Conservation (phyloP, 2,329 filamentous ascomycete species). For the Epichloe baconii region DNA sequence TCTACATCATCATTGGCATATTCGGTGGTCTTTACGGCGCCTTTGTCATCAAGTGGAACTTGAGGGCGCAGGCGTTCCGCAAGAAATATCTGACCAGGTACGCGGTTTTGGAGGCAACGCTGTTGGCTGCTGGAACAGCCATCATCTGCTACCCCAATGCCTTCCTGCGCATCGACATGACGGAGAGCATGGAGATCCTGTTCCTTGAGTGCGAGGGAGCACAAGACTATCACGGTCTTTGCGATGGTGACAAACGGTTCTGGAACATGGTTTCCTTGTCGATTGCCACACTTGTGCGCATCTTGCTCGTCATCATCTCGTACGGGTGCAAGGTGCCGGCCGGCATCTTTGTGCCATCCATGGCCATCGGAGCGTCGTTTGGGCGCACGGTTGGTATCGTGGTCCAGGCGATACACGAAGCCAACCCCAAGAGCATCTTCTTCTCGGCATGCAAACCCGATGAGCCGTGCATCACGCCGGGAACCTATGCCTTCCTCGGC, state of each 20-base stretch:
- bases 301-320: slow-evolving; percentile 81
- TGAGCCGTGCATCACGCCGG: slow-evolving; percentile 89
- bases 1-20: slow-evolving; percentile 81
- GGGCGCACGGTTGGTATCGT: slow-evolving; percentile 89
- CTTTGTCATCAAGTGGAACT: slow-evolving; percentile 96
- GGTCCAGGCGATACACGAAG: slow-evolving; percentile 78
- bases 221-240: slow-evolving; percentile 81
- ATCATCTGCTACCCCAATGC: slow-evolving; percentile 95
- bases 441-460: slow-evolving; percentile 84
- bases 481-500: slow-evolving; percentile 91
- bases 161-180: slow-evolving; percentile 95
- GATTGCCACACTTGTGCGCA: slow-evolving; percentile 67
- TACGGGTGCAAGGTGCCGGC: slow-evolving; percentile 97
- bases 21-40: slow-evolving; percentile 94
- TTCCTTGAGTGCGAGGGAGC: slow-evolving; percentile 86
- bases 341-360: slow-evolving; percentile 94
- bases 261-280: slow-evolving; percentile 66
- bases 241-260: slow-evolving; percentile 64
- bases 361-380: slow-evolving; percentile 93
- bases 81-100: slow-evolving; percentile 83
- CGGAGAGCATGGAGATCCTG: slow-evolving; percentile 96
- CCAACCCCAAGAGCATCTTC: slow-evolving; percentile 68
- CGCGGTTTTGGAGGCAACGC: slow-evolving; percentile 72
- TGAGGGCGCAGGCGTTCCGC: slow-evolving; percentile 79
- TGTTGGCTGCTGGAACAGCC: slow-evolving; percentile 72